A percentile compares a stretch with the other conserved stretches of the same genome.
Evolutionary conservation across 352 stramenopile genomes (phyloP).

Genomic region (Stephanocyclus meneghinianus): DNA sequence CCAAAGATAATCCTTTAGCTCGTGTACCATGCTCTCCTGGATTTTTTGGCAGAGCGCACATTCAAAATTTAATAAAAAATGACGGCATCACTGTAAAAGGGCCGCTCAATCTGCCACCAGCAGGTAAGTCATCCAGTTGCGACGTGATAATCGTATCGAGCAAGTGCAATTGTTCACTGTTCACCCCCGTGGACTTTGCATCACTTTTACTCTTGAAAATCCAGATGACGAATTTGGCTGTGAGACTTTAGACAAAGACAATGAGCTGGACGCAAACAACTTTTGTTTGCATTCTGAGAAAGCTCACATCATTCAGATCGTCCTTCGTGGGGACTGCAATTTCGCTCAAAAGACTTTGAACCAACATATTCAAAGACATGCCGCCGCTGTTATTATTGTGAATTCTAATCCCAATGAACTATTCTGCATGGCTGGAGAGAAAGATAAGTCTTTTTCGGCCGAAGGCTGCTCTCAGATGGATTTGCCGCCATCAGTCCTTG

Average conservation of each 20-base stretch:
- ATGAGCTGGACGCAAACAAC: conserved; percentile 19
- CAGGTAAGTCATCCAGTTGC: not conserved
- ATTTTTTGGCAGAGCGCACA: conserved; percentile 61
- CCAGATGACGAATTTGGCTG: conserved; percentile 48
- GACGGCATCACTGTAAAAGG: conserved; percentile 24
- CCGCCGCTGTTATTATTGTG: conserved; percentile 71
- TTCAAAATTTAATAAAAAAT: conserved; percentile 35
- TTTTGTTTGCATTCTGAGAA: conserved; percentile 23
- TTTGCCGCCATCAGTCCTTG: conserved; percentile 65
- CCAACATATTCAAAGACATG: conserved; percentile 42
- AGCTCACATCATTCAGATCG: conserved; percentile 47
- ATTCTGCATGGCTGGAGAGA: conserved; percentile 75
- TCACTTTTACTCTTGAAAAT: not conserved
- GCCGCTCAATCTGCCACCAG: conserved; percentile 23
- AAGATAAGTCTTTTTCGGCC: conserved; percentile 1
- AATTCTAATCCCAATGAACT: conserved; percentile 69
- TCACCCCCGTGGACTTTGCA: not conserved
- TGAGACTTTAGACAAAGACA: conserved; percentile 14
- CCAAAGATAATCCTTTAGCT: conserved; percentile 24
- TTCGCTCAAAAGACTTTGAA: conserved; percentile 71
- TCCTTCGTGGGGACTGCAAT: conserved; percentile 66
- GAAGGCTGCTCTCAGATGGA: conserved; percentile 26
- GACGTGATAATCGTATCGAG: too few relatives aligned
- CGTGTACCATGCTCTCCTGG: conserved; percentile 62
- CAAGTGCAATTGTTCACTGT: not conserved